Base-by-base conservation (phyloP, 2,329 filamentous ascomycete species). In the Pseudocercospora macadamiae region DNA sequence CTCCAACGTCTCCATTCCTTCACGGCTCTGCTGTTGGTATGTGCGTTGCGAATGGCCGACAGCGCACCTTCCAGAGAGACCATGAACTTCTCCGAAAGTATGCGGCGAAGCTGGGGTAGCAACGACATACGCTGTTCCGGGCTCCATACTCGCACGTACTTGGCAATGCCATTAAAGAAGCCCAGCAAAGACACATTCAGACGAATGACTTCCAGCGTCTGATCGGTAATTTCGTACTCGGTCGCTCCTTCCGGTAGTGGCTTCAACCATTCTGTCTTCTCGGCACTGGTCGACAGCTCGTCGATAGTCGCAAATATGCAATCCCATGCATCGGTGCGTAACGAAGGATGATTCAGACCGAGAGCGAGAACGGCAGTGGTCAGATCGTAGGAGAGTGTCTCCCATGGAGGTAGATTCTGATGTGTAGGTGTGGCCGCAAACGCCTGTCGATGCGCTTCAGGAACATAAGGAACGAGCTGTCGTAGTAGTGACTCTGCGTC, bases 1-100 rank as follows among this genome's bases (percentile, higher is more conserved):
- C 91, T 79, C 74, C 91, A 91, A 64, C 88, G 86, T 76, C 90
- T 96, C 95, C 95, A 99, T 65, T 96, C 90, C 69, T 87, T 89
- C 18, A 90, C 79, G 25, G 83, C 78, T 48, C 83, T 81, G 62
- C 90, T 87, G 21, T 86, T 78, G 25, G 83, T 83, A 64, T 86
- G 86, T 2, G 88, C 84, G 74, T 96, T 96, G 55, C 93, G 89
- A 64, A 97, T 89, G 7, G 90, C 92, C 7, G 93, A 97, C 58
- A 96, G 88, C 7, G 92, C 90, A 0, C 91, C 91, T 76, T 97
- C 95, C 34, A 97, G 85, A 1, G 90, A 87, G 10, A 96, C 85
- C 64, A 97, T 82, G 71, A 96, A 96, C 5, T 86, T 82, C 69
- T 96, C 93, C 0, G 91, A 93, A 10, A 99, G 79, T 16, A 96